phyloP scores from a whole-genome alignment of 768 basidiomycete genomes.

The Dacryopinax primogenitus region DNA sequence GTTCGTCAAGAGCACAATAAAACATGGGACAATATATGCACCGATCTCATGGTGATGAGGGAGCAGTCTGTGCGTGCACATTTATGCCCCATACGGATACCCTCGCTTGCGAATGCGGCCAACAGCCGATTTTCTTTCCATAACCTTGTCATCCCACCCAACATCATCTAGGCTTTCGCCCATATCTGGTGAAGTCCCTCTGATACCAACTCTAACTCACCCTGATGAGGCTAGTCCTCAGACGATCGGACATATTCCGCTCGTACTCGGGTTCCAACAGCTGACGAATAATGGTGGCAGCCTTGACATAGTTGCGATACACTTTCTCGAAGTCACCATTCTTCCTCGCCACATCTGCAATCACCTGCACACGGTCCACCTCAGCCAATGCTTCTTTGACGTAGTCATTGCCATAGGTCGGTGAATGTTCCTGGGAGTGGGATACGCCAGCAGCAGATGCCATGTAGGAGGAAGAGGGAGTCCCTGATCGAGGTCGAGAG shows the following conservation, averaged over 20 bases:
- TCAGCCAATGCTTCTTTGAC: background rate
- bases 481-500: constrained; percentile 2
- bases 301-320: background rate
- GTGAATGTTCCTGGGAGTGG: background rate
- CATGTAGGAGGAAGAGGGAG: constrained; percentile 2
- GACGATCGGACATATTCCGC: background rate
- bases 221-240: background rate
- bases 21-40: background rate
- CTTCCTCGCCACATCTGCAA: background rate
- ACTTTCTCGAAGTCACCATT: constrained; percentile 6
- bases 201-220: background rate
- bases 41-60: no score
- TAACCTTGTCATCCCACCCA: no score
- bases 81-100: background rate
- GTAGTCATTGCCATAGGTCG: background rate
- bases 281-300: background rate
- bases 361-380: background rate
- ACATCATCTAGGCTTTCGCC: no score
- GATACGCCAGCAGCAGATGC: background rate
- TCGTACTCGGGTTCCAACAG: background rate
- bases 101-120: background rate
- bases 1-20: background rate
- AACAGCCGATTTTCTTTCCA: no score
- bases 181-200: no score
- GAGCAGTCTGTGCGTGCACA: no score